Evolutionary conservation across 140 eudicot genomes (phyloP).

Genomic region (Cichorium intybus): DNA sequence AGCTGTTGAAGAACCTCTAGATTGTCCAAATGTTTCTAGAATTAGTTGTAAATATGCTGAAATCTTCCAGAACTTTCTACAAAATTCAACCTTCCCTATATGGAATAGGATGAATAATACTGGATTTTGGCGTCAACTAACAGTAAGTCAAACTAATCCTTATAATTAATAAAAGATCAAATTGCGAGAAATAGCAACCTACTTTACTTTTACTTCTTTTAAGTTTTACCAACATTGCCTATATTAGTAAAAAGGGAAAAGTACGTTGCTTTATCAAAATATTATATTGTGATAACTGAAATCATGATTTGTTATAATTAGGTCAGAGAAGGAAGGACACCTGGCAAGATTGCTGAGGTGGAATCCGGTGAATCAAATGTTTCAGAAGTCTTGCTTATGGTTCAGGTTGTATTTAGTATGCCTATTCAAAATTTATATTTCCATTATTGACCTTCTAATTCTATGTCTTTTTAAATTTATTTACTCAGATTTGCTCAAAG

Average conservation of each 20-base stretch:
- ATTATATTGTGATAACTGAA: background rate
- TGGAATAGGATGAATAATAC: conserved; percentile 87
- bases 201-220: too few relatives aligned
- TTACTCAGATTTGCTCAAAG: conserved; percentile 51
- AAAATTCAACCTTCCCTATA: conserved; percentile 58
- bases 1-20: conserved; percentile 82
- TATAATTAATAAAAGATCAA: background rate
- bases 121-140: conserved; percentile 97
- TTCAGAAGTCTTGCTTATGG: conserved; percentile 80
- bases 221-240: too few relatives aligned
- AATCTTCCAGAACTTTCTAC: conserved; percentile 76
- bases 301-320: conserved; percentile 7
- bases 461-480: background rate
- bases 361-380: conserved; percentile 42
- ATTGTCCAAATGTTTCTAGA: conserved; percentile 80
- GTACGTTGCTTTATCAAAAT: too few relatives aligned
- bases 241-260: too few relatives aligned
- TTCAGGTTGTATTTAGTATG: conserved; percentile 55
- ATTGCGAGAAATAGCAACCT: too few relatives aligned
- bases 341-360: conserved; percentile 26
- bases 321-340: conserved; percentile 89
- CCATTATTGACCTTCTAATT: background rate
- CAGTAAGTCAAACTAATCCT: conserved; percentile 46
- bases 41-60: conserved; percentile 69
- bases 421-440: conserved; percentile 4